Evolutionary conservation across 2,329 filamentous ascomycete genomes (phyloP).

Genomic region (Phyllosticta ampelicida): DNA sequence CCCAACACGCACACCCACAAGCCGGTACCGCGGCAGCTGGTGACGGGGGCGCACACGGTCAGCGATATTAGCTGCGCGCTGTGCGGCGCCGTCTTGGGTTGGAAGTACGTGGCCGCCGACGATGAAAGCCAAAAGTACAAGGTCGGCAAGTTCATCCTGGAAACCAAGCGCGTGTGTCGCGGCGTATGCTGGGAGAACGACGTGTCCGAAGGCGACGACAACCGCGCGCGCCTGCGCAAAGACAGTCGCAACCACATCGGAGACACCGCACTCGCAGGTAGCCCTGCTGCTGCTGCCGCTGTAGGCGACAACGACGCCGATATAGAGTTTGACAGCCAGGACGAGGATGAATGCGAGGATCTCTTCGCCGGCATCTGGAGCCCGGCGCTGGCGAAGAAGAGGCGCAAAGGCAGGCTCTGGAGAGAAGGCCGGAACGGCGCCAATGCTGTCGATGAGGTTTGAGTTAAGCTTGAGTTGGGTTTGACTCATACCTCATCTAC

Average conservation of each 20-base stretch:
- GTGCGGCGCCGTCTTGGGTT: conserved; percentile 48
- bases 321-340: conserved; percentile 53
- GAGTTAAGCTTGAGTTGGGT: neutral
- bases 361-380: conserved; percentile 53
- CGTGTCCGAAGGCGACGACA: conserved; percentile 15
- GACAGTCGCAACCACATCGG: neutral
- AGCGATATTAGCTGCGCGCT: conserved; percentile 47
- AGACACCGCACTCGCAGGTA: neutral
- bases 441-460: conserved; percentile 5
- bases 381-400: conserved; percentile 40
- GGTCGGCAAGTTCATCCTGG: conserved; percentile 56
- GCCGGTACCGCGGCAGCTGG: conserved; percentile 47
- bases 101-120: conserved; percentile 54
- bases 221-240: neutral
- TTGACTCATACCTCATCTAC: neutral
- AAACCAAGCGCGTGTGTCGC: conserved; percentile 45
- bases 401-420: conserved; percentile 22
- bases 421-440: conserved; percentile 4
- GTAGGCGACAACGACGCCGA: conserved; percentile 18
- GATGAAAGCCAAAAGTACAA: conserved; percentile 54
- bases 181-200: conserved; percentile 42
- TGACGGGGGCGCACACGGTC: conserved; percentile 53
- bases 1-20: conserved; percentile 49
- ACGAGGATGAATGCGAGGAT: conserved; percentile 58
- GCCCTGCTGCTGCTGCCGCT: conserved; percentile 5